A percentile compares a stretch with the other conserved stretches of the same genome.
Evolutionary conservation across 805 yeast species (phyloP).

Genomic region (Scheffersomyces stipitis): DNA sequence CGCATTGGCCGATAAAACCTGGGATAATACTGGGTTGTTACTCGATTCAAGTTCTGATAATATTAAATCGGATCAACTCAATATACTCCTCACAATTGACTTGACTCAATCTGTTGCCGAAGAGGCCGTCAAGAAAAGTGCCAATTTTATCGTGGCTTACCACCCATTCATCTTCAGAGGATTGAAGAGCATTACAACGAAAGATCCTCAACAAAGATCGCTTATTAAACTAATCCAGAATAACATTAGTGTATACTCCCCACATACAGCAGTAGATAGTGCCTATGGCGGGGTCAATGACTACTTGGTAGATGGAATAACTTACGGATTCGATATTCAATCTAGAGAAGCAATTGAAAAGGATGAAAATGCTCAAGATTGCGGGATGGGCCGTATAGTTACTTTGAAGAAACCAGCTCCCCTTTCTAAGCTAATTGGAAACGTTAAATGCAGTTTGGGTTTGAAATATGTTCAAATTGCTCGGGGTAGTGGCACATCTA

Average conservation of each 20-base stretch:
- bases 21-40: conserved; percentile 95
- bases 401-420: conserved; percentile 43
- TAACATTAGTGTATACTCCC: conserved; percentile 87
- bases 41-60: conserved; percentile 59
- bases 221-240: conserved; percentile 68
- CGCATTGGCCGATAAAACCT: conserved; percentile 75
- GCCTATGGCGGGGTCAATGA: conserved; percentile 93
- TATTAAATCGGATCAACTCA: conserved; percentile 18
- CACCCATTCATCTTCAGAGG: conserved; percentile 93
- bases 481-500: conserved; percentile 20
- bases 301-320: conserved; percentile 71
- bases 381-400: conserved; percentile 83
- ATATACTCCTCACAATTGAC: conserved; percentile 73
- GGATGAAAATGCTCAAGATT: conserved; percentile 43
- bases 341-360: conserved; percentile 44
- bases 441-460: conserved; percentile 53
- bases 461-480: conserved; percentile 67
- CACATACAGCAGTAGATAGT: conserved; percentile 96
- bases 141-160: conserved; percentile 74
- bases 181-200: conserved; percentile 62
- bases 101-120: conserved; percentile 79
- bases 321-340: conserved; percentile 23
- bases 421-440: conserved; percentile 45
- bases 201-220: conserved; percentile 80
- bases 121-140: conserved; percentile 65